Base-by-base conservation (phyloP, 257 asterid genomes). In the Solanum acaule region DNA sequence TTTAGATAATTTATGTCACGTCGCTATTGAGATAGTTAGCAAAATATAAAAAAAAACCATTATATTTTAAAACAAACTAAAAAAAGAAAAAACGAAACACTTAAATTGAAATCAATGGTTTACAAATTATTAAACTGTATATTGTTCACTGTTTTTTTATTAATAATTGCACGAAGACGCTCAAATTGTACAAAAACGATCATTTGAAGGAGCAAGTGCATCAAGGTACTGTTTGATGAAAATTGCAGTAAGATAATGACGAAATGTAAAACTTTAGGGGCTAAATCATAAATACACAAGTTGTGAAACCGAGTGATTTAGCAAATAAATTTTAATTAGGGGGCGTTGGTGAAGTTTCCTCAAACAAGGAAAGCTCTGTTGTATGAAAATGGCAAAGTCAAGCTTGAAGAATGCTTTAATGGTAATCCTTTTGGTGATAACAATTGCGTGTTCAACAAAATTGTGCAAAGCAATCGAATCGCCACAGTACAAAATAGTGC, bases 401-500 rank as follows among this genome's bases (percentile, higher is more conserved):
- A 82, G 44, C 4, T 46, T 46, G 86, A 46, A 10, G 6, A 46
- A 81, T 46, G 27, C 44, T 49, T 49, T 82, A 46, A 18, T 9
- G 29, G 22, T 29, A 20, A 18, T 82, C 6, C 12, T 82, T 18
- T 29, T 52, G 18, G 29, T 14, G 2, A 31, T 9, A 8, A 31
- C 20, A 1, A 49, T 31, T 82, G 20, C 44, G 3, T 49, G 12
- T 49, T 49, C 31, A 20, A 6, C 44, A 6, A 22, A 46, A 2
- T 18, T 81, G 6, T 46, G 90, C 92, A 91, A 87, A 73, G 90
- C 89, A 34, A 87, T 88, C 18, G 98, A 96, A 86, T 95, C 98
- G 5, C 98, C 98, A 1, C 88, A 93, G 91, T 96, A 91, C 89
- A 92, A 90, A 68, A 94, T 94, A 72, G 90, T 93, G 88, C 98